Evolutionary conservation across 2,329 filamentous ascomycete genomes (phyloP), one percentile per base, ranked within the genome.

Genomic region (Calonectria henricotiae): DNA sequence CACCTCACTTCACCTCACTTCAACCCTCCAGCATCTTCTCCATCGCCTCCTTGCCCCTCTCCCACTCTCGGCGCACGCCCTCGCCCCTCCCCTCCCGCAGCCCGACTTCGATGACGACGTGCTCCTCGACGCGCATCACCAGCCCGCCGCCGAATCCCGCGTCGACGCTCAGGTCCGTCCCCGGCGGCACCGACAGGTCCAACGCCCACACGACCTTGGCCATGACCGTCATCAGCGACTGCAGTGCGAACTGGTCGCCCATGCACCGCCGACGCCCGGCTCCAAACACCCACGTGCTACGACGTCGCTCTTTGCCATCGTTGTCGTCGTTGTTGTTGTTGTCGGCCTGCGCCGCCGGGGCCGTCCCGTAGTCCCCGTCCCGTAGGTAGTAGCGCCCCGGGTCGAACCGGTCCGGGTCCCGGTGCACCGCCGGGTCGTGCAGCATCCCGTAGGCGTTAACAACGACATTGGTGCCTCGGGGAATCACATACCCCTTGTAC

Each of bases 141-240:
- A 79, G 70, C 23, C 70, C 75, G 20, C 71, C 73, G 4, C 76
- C 71, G 6, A 74, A 81, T 5, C 73, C 80, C 1, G 67, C 74
- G 41, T 79, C 71, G 4, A 80, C 49, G 5, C 73, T 73, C 32
- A 74, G 61, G 39, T 81, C 79, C 39, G 80, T 63, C 27, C 66
- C 61, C 20, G 67, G 67, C 17, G 71, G 73, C 1, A 78, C 69
- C 2, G 73, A 62, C 44, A 84, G 78, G 4, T 84, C 77, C 54
- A 88, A 86, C 1, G 83, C 85, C 88, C 87, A 90, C 0, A 89
- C 71, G 12, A 85, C 54, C 68, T 84, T 83, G 1, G 84, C 77
- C 51, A 84, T 76, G 3, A 78, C 78, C 1, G 83, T 60, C 62
- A 84, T 76, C 35, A 88, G 73, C 35, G 82, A 85, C 35, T 84